These are phyloP conservation scores for Zizania latifolia DNA, from an alignment of 176 grass and related monocot species.

Conservation along the genomic window DNA sequence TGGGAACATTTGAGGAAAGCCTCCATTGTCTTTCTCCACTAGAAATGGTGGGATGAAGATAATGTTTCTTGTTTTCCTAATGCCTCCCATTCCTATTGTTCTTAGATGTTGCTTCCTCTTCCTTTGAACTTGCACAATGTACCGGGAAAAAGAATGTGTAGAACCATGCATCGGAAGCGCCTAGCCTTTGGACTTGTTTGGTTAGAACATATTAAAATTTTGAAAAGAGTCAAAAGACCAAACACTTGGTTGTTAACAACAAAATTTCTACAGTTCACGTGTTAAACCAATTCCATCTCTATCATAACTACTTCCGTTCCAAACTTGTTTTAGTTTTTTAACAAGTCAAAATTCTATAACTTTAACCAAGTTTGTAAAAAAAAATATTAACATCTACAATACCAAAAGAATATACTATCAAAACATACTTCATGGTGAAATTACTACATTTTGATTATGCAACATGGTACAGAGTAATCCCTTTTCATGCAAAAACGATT, in stretches of 20 bases:
- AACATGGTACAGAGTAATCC: not conserved
- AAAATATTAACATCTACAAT: too few relatives aligned
- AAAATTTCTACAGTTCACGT: not conserved
- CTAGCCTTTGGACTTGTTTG: not conserved
- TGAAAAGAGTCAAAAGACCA: not conserved
- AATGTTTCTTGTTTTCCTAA: constrained; percentile 4
- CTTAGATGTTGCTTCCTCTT: constrained; percentile 25
- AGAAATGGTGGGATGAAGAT: not conserved
- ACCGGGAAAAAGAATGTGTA: not conserved
- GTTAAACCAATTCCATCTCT: not conserved
- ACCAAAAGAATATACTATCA: too few relatives aligned
- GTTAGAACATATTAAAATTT: not conserved
- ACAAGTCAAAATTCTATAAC: too few relatives aligned
- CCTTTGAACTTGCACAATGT: not conserved
- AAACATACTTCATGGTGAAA: too few relatives aligned
- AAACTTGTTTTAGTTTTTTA: too few relatives aligned
- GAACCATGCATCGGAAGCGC: not conserved
- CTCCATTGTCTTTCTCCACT: not conserved
- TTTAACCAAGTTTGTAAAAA: too few relatives aligned
- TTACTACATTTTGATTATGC: not conserved
- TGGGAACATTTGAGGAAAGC: not conserved
- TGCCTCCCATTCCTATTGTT: constrained; percentile 38
- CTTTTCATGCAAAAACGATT: not conserved
- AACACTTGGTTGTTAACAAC: not conserved
- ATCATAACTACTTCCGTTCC: too few relatives aligned